Percentiles rank a stretch among this genome's conserved stretches.
phyloP scores from a whole-genome alignment of 345 rosid species.

The Toxicodendron radicans region DNA sequence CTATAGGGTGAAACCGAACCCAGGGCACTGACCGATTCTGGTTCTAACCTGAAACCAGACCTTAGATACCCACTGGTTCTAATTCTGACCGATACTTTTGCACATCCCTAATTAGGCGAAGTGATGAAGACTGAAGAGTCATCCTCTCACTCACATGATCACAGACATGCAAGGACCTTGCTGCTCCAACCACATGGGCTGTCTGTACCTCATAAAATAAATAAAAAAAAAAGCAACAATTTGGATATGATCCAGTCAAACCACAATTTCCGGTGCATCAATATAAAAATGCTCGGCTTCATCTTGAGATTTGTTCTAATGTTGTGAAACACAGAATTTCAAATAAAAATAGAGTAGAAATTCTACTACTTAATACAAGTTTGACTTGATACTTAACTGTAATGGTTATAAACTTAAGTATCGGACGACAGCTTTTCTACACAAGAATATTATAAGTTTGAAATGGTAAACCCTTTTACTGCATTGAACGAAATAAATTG shows the following conservation, averaged over 20 bases:
- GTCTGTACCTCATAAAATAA: background rate
- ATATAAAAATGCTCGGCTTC: background rate
- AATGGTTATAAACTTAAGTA: no score
- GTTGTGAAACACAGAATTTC: background rate
- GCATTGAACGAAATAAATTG: no score
- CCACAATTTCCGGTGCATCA: slow-evolving; percentile 24
- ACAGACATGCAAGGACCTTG: background rate
- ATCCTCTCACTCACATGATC: background rate
- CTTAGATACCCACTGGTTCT: no score
- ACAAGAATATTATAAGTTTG: background rate
- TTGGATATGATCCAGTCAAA: slow-evolving; percentile 25
- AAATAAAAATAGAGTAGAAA: background rate
- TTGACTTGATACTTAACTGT: background rate
- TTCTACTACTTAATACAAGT: background rate
- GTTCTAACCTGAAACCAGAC: no score
- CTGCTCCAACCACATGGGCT: slow-evolving; percentile 19
- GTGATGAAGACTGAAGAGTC: background rate
- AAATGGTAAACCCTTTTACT: background rate
- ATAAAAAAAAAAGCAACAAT: background rate
- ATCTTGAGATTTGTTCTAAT: slow-evolving; percentile 32
- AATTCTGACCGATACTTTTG: no score
- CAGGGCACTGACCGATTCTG: no score
- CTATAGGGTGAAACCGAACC: no score
- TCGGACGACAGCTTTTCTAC: slow-evolving; percentile 4
- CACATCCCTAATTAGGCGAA: no score